Base-by-base conservation (phyloP, 1,139 yeast species). In the Geotrichum bryndzae region DNA sequence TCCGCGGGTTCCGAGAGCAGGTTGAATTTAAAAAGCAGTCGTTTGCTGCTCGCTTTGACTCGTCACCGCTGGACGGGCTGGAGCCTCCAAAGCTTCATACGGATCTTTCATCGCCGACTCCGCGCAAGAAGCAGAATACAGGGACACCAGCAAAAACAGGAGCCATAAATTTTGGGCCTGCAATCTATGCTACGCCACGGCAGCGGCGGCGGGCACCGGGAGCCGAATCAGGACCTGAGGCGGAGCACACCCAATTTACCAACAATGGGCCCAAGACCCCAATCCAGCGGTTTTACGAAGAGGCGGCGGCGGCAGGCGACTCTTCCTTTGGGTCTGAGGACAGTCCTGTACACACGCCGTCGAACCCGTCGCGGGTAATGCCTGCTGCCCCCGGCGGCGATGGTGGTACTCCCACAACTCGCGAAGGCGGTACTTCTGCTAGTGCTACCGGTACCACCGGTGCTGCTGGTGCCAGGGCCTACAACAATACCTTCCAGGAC, bases 11-110 rank as follows among this genome's bases (percentile, higher is more conserved):
- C 54, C 31, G 46, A 23, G 53, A 45, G 13, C 33, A 29, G 27
- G 27, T n/a, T 13, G 29, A 56, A 35, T 13, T 31, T 3, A 18
- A 35, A 22, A 58, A 58, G 25, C 56, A 53, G 18, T 59, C 61
- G 48, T 41, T 54, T 48, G 61, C 61, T 23, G 57, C 61, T 5
- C 35, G 58, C n/a, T 59, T 59, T 45, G 61, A 59, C n/a, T 59
- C 62, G 13, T 59, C 62, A 10, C 62, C 62, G n/a, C 18, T 56
- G 4, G 59, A 59, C 18, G 57, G 55, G 4, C 54, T 56, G 4
- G 59, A 57, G 51, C 62, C 62, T 2, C 62, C 62, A 5, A 41
- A 54, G 52, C 59, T 59, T 2, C 62, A 59, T 6, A 31, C 57
- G 35, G 57, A 59, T 3, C 58, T 54, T 18, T 27, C 46, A 11